Evolutionary conservation across 257 asterid genomes (phyloP).

Genomic region (Nemophila menziesii): DNA sequence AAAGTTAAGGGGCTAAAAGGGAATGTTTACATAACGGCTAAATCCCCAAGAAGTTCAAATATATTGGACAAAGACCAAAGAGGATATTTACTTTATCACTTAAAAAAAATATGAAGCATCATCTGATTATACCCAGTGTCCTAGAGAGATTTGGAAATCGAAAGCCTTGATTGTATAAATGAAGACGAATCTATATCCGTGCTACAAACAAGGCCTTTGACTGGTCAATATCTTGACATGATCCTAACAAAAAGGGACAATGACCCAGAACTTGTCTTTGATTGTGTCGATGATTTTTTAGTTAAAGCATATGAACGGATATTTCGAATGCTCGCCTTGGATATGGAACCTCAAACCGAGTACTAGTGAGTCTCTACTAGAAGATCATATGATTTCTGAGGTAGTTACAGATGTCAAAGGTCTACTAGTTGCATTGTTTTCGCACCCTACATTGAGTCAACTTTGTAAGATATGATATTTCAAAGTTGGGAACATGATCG

Average conservation of each 20-base stretch:
- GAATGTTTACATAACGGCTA: conserved; percentile 26
- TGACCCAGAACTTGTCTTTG: conserved; percentile 57
- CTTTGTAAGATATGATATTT: conserved; percentile 30
- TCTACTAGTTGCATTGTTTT: conserved; percentile 27
- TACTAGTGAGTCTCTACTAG: conserved; percentile 13
- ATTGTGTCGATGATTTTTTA: conserved; percentile 47
- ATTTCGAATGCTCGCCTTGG: conserved; percentile 31
- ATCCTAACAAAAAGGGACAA: conserved; percentile 22
- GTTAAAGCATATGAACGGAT: conserved; percentile 21
- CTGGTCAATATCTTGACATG: conserved; percentile 32
- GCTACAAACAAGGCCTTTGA: conserved; percentile 20
- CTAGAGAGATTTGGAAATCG: too few relatives aligned
- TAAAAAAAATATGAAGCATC: too few relatives aligned
- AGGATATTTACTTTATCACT: too few relatives aligned
- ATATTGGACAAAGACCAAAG: too few relatives aligned
- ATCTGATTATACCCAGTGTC: too few relatives aligned
- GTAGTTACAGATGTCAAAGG: conserved; percentile 42
- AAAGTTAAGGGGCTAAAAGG: conserved; percentile 30
- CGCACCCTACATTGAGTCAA: conserved; percentile 35
- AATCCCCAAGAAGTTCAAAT: conserved; percentile 42
- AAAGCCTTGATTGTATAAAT: too few relatives aligned
- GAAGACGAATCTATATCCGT: too few relatives aligned
- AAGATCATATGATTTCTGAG: conserved; percentile 28
- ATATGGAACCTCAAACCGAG: conserved; percentile 26
- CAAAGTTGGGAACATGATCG: conserved; percentile 37